Evolutionary conservation across 2,329 filamentous ascomycete species (phyloP).

Genomic region (Tolypocladium paradoxum): DNA sequence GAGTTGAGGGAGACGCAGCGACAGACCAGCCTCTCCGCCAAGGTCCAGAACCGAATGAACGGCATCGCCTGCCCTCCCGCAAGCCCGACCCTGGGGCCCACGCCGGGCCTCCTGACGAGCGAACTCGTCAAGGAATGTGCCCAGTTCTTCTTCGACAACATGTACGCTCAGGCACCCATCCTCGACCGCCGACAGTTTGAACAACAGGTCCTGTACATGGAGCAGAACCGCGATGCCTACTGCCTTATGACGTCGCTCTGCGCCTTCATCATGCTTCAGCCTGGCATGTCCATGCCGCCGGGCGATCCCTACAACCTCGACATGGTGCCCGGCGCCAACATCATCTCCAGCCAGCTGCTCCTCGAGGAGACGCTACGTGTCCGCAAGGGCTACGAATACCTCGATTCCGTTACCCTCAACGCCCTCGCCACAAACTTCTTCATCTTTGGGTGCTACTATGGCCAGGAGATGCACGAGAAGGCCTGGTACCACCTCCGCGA

Average conservation of each 20-base stretch:
- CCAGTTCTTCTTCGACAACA: slow-evolving; percentile 57
- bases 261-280: slow-evolving; percentile 59
- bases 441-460: slow-evolving; percentile 62
- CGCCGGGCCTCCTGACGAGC: slow-evolving; percentile 47
- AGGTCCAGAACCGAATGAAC: slow-evolving; percentile 49
- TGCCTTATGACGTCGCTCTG: slow-evolving; percentile 54
- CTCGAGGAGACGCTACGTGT: slow-evolving; percentile 58
- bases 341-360: slow-evolving; percentile 54
- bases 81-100: slow-evolving; percentile 39
- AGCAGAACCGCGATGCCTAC: slow-evolving; percentile 52
- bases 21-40: slow-evolving; percentile 51
- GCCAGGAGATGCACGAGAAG: slow-evolving; percentile 60
- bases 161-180: slow-evolving; percentile 54
- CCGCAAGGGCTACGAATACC: slow-evolving; percentile 50
- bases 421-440: slow-evolving; percentile 67
- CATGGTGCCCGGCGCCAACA: slow-evolving; percentile 45
- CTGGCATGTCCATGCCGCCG: slow-evolving; percentile 50
- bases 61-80: slow-evolving; percentile 38
- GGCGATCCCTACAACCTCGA: slow-evolving; percentile 46
- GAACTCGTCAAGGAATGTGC: slow-evolving; percentile 57
- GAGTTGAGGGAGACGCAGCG: slow-evolving; percentile 60
- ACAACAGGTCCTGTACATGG: slow-evolving; percentile 47
- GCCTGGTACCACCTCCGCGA: slow-evolving; percentile 75
- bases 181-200: slow-evolving; percentile 48
- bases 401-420: slow-evolving; percentile 44